Evolutionary conservation across 1,284 basidiomycete genomes (phyloP), one percentile per base, ranked within the genome.

Genomic region (Puccinia horiana): DNA sequence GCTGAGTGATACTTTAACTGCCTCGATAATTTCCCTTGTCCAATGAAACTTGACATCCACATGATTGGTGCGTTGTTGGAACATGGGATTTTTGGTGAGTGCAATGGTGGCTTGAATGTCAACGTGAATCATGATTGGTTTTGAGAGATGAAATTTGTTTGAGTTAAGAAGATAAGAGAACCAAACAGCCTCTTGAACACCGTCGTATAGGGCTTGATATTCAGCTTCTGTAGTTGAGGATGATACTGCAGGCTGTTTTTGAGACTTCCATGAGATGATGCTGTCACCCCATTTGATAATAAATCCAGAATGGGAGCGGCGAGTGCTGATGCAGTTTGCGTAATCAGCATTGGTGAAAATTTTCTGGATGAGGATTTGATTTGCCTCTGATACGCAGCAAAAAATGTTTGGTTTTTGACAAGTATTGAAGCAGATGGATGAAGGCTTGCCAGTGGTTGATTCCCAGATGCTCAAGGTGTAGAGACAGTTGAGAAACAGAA

Each of bases 221-320:
- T 76, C 56, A 44, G 75, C 75, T 29, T 79, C 76, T 0, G 75
- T 77, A 5, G 75, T 63, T 0, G 75, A 77, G 14, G 44, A 29
- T 0, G 75, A 40, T 1, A 77, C 75, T 14, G 47, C 18, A 0
- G 75, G 54, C 42, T 77, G 75, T 12, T 63, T 61, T 3, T 47
- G 32, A 9, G 56, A 44, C 16, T 65, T 61, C 75, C 75, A 77
- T 32, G 56, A 77, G 5, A 77, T 67, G 5, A 63, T 23, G 1
- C 54, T 37, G n/a, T 61, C n/a, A 1, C 52, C 75, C 40, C 54
- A 63, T 0, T 18, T 11, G 9, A 65, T 20, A 0, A 77, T 12
- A 18, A 44, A 77, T 1, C 58, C 75, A 0, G 58, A 63, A 23
- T 56, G 44, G 0, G 54, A 76, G 40, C 73, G 54, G 3, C 54